Base-by-base conservation (phyloP, 2,329 filamentous ascomycete species). In the Aotearoamyces nothofagi region DNA sequence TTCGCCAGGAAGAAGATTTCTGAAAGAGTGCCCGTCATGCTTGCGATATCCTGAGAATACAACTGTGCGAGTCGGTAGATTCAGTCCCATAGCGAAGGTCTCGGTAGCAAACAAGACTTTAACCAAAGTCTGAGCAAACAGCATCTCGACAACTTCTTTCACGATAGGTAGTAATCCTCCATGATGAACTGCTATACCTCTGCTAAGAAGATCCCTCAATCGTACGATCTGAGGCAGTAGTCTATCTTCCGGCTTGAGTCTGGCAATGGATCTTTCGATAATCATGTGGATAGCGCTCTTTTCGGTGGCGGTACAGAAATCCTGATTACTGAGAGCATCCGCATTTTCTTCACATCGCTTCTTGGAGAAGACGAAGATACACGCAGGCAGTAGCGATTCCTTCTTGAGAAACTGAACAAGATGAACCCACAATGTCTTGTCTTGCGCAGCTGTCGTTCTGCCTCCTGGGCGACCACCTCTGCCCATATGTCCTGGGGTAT, bases 341-440 rank as follows among this genome's bases (percentile, higher is more conserved):
- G 90, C 90, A 50, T 96, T 98, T 49, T 96, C 84, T 52, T 98
- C 90, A 45, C 90, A 96, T 29, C 90, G 67, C 54, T 90, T 93
- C 58, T 96, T 98, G 3, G 90, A 98, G 54, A 98, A 98, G 32
- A 98, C 87, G 48, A 98, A 98, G 40, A 98, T 92, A 51, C 87
- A 96, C 6, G 80, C 83, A 1, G 90, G 90, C 3, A 98, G 67
- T 4, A 98, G 63, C 27, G 72, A 82, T 29, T 84, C 72, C 52
- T 92, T 93, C 44, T 76, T 81, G 30, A 98, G 63, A 53, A 82
- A 84, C 45, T 92, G 82, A 3, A 98, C 84, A 22, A 98, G 67
- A 46, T 94, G 82, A 19, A 96, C 87, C 90, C 90, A 98, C 5
- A 94, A 66, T 37, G 86, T 96, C 50, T 84, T 86, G 55, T 98